Base-by-base conservation (phyloP, 2,329 filamentous ascomycete species). In the Trichoderma cornu-damae region DNA sequence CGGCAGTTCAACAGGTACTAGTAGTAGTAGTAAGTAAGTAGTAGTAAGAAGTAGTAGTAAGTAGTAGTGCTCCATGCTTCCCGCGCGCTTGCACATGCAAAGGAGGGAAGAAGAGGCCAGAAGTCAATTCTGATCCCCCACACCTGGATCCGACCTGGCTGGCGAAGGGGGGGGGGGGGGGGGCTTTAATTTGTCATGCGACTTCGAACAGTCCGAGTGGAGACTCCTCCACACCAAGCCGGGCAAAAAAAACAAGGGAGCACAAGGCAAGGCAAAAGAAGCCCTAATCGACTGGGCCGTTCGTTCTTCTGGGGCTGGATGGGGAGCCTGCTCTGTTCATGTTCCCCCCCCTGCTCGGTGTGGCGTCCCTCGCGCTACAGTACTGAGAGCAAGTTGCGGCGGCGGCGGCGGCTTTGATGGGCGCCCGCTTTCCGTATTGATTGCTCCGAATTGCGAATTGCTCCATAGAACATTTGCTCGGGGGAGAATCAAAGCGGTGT, bases 1-100 rank as follows among this genome's bases (percentile, higher is more conserved):
- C 52, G 52, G 42, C 52, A 55, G 42, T 47, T 37, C 18, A 55
- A 22, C 32, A 55, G 24, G 32, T 55, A 46, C 52, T 22, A 40
- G 37, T 40, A 16, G n/a, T n/a, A n/a, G n/a, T n/a, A n/a, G n/a
- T n/a, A n/a, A n/a, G n/a, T n/a, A n/a, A n/a, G n/a, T n/a, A n/a
- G n/a, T n/a, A n/a, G n/a, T n/a, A n/a, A n/a, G n/a, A n/a, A n/a
- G n/a, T n/a, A n/a, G n/a, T n/a, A 55, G 32, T 22, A 55, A 16
- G 32, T 55, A 46, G 42, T 22, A 40, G 37, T 40, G 12, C 30
- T 55, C 52, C 51, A 34, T 38, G 22, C 32, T 46, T 55, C 51
- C 51, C 51, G 51, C 11, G 51, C 11, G 30, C 18, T 28, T 54
- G 51, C 51, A n/a, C n/a, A 37, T 46, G 32, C 32, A 14, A n/a